A percentile compares a stretch with the other conserved stretches of the same genome.
Conservation (phyloP, 257 asterid species). For the Datura wrightii region DNA sequence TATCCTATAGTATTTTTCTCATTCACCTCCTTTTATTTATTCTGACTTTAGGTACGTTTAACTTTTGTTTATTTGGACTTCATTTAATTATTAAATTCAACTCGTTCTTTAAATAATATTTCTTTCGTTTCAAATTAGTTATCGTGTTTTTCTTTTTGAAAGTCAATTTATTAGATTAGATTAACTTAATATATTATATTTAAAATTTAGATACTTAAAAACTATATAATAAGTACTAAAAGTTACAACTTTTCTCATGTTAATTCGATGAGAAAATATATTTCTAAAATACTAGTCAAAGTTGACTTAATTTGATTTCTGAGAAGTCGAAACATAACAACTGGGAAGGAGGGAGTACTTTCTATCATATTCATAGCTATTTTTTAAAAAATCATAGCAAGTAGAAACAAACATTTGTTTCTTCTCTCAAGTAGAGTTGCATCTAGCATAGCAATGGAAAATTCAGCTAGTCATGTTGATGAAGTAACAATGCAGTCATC, state of each 20-base stretch:
- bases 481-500: constrained; percentile 15
- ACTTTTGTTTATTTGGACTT: neutral
- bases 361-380: neutral
- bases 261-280: neutral
- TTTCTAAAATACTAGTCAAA: neutral
- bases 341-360: neutral
- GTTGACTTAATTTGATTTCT: neutral
- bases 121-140: neutral
- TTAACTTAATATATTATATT: neutral
- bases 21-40: constrained; percentile 1
- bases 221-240: neutral
- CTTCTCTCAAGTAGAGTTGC: neutral
- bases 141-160: neutral
- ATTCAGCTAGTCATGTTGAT: constrained; percentile 17
- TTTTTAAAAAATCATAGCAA: neutral
- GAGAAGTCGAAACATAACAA: neutral
- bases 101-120: neutral
- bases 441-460: constrained; percentile 26
- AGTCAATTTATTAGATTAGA: neutral
- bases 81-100: neutral
- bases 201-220: neutral
- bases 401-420: neutral
- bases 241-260: neutral
- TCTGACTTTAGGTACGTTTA: constrained; percentile 13
- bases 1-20: neutral